phyloP scores from a whole-genome alignment of 2,329 filamentous ascomycete genomes.

The Botrytis byssoidea region DNA sequence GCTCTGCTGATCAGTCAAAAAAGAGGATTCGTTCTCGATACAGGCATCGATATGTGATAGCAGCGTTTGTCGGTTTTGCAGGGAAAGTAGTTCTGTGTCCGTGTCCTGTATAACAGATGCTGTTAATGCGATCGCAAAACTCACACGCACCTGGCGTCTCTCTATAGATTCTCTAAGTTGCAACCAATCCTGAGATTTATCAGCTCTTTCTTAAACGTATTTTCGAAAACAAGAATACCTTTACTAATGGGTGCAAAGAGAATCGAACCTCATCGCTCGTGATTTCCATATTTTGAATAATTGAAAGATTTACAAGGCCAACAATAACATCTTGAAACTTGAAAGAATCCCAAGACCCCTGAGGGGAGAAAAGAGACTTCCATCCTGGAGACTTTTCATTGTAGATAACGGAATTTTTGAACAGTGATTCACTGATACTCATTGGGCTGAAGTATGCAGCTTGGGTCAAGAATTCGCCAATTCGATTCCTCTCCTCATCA shows the following conservation, averaged over 20 bases:
- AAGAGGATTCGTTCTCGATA: constrained; percentile 4
- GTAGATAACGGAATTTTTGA: neutral
- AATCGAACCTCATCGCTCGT: constrained; percentile 21
- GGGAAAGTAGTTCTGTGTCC: neutral
- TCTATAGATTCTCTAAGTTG: constrained; percentile 1
- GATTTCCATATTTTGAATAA: constrained; percentile 25
- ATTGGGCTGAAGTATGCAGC: constrained; percentile 29
- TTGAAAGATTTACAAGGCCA: constrained; percentile 27
- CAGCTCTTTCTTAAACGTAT: constrained; percentile 3
- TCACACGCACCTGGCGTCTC: neutral
- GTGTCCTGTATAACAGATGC: constrained; percentile 4
- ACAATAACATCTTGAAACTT: constrained; percentile 26
- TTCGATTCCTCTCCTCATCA: constrained; percentile 11
- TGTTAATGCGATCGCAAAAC: neutral
- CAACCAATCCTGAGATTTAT: constrained; percentile 8
- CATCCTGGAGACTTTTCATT: neutral
- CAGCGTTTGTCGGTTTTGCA: constrained; percentile 13
- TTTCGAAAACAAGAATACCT: constrained; percentile 20
- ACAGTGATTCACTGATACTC: constrained; percentile 17
- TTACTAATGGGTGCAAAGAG: constrained; percentile 31
- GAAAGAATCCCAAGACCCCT: constrained; percentile 27
- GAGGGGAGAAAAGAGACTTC: constrained; percentile 1
- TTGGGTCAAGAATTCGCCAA: constrained; percentile 27
- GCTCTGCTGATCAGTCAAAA: constrained; percentile 9
- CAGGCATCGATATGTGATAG: constrained; percentile 15